A percentile compares a stretch with the other conserved stretches of the same genome.
Conservation (phyloP, 2,329 filamentous ascomycete species). For the Aspergillus felis region DNA sequence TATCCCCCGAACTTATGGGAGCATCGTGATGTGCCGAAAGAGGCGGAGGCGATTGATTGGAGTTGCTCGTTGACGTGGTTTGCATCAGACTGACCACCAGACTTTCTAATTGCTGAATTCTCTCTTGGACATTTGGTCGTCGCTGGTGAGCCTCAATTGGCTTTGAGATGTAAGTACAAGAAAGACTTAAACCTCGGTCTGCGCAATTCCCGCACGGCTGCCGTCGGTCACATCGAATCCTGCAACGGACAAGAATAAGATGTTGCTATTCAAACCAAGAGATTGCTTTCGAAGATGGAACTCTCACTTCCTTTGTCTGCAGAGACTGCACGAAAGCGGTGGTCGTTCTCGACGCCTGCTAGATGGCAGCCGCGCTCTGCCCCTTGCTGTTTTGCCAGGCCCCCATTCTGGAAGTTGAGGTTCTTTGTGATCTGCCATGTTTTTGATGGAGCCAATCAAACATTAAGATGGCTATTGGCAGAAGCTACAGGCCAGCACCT, state of each 20-base stretch:
- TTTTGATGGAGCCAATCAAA: neutral
- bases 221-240: conserved; percentile 54
- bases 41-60: neutral
- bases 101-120: conserved; percentile 10
- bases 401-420: neutral
- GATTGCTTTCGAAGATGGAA: no score
- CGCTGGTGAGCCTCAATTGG: conserved; percentile 29
- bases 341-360: conserved; percentile 22
- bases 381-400: neutral
- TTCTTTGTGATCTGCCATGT: neutral
- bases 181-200: conserved; percentile 46
- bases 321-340: conserved; percentile 28
- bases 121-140: conserved; percentile 43
- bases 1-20: neutral
- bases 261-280: no score
- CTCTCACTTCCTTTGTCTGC: conserved; percentile 28
- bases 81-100: conserved; percentile 1
- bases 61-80: neutral
- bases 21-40: neutral
- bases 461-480: neutral
- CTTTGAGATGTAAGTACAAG: conserved; percentile 47
- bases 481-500: neutral
- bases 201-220: conserved; percentile 56
- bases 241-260: conserved; percentile 13
- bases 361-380: neutral